A percentile compares a stretch with the other conserved stretches of the same genome.
These are phyloP conservation scores for Waltergamsia citrina DNA, from an alignment of 2,329 filamentous ascomycete genomes.

Conservation along the genomic window DNA sequence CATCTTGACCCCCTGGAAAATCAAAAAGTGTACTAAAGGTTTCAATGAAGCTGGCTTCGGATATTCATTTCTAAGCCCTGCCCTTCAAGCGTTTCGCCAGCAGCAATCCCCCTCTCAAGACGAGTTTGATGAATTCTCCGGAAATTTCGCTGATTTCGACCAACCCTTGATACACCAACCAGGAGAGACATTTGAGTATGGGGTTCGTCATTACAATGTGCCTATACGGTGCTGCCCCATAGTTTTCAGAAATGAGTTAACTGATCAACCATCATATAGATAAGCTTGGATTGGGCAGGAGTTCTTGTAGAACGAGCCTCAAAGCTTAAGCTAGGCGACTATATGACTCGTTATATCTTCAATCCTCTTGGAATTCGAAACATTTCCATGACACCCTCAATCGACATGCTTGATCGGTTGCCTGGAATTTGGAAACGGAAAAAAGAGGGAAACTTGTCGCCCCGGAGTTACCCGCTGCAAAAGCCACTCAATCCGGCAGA, in stretches of 20 bases:
- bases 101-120: slow-evolving; percentile 32
- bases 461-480: slow-evolving; percentile 14
- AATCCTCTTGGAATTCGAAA: slow-evolving; percentile 31
- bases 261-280: slow-evolving; percentile 23
- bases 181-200: too few relatives aligned
- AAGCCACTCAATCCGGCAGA: slow-evolving; percentile 41
- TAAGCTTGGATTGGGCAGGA: slow-evolving; percentile 39
- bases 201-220: too few relatives aligned
- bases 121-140: slow-evolving; percentile 38
- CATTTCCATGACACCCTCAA: too few relatives aligned
- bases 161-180: too few relatives aligned
- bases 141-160: too few relatives aligned
- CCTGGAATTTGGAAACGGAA: too few relatives aligned
- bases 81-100: slow-evolving; percentile 23
- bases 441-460: too few relatives aligned
- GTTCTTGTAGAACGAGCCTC: slow-evolving; percentile 29
- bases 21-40: too few relatives aligned
- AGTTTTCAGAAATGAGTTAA: background rate
- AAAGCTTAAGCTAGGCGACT: slow-evolving; percentile 27
- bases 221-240: too few relatives aligned
- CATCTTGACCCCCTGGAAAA: background rate
- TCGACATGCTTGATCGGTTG: too few relatives aligned
- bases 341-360: slow-evolving; percentile 31
- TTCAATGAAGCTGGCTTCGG: slow-evolving; percentile 37
- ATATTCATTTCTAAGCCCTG: slow-evolving; percentile 37